Conservation (phyloP, 192 early-diverging fungal species). For the Coemansia sp. region DNA sequence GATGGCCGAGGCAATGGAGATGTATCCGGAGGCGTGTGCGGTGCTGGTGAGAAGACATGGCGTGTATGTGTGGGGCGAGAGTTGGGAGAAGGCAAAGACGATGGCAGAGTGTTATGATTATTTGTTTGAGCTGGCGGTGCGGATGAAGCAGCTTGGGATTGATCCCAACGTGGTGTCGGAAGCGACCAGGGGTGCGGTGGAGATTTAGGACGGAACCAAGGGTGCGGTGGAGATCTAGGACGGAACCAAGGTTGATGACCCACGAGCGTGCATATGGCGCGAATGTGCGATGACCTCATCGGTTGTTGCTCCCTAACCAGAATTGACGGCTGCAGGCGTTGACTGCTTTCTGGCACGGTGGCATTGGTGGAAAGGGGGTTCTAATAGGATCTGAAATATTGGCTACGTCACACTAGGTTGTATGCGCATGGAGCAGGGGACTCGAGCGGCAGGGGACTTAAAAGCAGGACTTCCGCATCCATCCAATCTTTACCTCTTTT, state of each 20-base stretch:
- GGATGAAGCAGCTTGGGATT: constrained; percentile 84
- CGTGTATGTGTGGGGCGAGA: constrained; percentile 96
- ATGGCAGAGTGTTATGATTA: constrained; percentile 99
- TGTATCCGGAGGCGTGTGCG: constrained; percentile 88
- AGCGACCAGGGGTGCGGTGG: constrained; percentile 1
- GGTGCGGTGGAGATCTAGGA: not conserved
- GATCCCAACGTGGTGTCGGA: constrained; percentile 61
- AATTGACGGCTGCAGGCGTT: not conserved
- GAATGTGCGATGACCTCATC: not conserved
- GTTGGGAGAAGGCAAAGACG: constrained; percentile 96
- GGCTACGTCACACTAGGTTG: not conserved
- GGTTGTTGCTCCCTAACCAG: not conserved
- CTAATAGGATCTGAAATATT: not conserved
- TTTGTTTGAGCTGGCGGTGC: constrained; percentile 94
- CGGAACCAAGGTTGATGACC: not conserved
- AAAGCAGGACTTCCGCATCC: not conserved
- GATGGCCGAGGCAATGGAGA: constrained; percentile 85
- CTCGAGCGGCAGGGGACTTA: not conserved
- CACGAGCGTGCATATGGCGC: not conserved
- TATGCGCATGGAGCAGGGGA: no score
- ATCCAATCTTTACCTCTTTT: constrained; percentile 1
- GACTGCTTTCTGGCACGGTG: constrained; percentile 10
- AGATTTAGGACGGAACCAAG: not conserved
- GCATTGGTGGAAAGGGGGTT: constrained; percentile 1
- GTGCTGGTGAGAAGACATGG: constrained; percentile 94